A percentile compares a stretch with the other conserved stretches of the same genome.
Conservation (phyloP, 2,329 filamentous ascomycete species). For the Nemania sp. region DNA sequence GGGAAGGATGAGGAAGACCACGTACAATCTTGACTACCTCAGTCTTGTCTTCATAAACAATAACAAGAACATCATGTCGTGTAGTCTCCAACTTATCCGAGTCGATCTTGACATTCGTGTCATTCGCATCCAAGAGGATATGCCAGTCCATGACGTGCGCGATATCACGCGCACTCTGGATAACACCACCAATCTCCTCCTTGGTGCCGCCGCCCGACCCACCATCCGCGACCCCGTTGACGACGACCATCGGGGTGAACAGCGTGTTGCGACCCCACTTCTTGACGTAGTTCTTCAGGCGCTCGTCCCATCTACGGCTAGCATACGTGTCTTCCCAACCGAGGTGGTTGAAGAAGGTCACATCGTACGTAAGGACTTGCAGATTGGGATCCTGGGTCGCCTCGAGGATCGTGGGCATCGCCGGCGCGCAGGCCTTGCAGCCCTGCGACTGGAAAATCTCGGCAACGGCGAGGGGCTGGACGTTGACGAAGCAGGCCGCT, state of each 20-base stretch:
- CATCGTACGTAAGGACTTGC: slow-evolving; percentile 52
- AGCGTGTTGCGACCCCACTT: slow-evolving; percentile 50
- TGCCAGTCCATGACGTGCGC: slow-evolving; percentile 38
- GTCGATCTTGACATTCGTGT: slow-evolving; percentile 43
- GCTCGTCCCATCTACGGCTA: slow-evolving; percentile 48
- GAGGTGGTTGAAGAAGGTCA: slow-evolving; percentile 52
- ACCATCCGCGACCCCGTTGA: slow-evolving; percentile 48
- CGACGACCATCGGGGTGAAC: slow-evolving; percentile 51
- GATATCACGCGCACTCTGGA: slow-evolving; percentile 29
- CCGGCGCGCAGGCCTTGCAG: slow-evolving; percentile 51
- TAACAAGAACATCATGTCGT: slow-evolving; percentile 28
- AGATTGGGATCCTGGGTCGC: slow-evolving; percentile 49
- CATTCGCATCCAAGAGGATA: slow-evolving; percentile 44
- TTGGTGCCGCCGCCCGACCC: slow-evolving; percentile 41
- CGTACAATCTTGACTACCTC: slow-evolving; percentile 15
- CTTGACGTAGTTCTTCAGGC: slow-evolving; percentile 52
- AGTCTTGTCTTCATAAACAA: slow-evolving; percentile 46
- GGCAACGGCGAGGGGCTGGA: slow-evolving; percentile 51
- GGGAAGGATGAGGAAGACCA: neutral
- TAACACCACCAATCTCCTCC: slow-evolving; percentile 42
- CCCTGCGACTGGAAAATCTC: slow-evolving; percentile 55
- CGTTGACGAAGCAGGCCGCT: slow-evolving; percentile 50
- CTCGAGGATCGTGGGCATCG: slow-evolving; percentile 50
- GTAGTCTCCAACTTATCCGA: slow-evolving; percentile 41
- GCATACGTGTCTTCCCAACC: slow-evolving; percentile 52